Conservation (phyloP, 257 asterid genomes). For the Solanum infundibuliforme region DNA sequence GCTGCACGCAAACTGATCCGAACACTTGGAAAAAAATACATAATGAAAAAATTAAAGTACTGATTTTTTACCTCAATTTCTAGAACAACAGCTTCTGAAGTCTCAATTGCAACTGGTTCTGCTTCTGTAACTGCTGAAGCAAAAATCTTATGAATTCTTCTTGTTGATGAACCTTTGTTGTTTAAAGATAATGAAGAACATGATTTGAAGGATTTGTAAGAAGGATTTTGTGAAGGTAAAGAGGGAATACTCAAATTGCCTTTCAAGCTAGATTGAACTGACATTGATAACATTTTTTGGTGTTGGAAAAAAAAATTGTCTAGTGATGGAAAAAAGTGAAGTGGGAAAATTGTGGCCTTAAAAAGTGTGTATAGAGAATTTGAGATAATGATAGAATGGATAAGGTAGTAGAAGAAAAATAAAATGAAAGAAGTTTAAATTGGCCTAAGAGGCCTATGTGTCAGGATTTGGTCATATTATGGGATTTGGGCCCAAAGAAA, state of each 20-base stretch:
- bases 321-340: background rate
- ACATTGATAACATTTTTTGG: constrained; percentile 29
- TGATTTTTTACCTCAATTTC: constrained; percentile 1
- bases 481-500: background rate
- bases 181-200: constrained; percentile 15
- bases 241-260: constrained; percentile 23
- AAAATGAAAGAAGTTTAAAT: background rate
- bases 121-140: constrained; percentile 37
- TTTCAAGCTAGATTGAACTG: constrained; percentile 28
- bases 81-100: constrained; percentile 10
- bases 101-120: constrained; percentile 17
- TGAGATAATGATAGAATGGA: background rate
- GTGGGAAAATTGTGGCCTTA: constrained; percentile 1
- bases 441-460: background rate
- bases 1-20: background rate
- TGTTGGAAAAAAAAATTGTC: background rate
- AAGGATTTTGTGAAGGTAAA: constrained; percentile 27
- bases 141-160: constrained; percentile 15
- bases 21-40: background rate
- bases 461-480: background rate
- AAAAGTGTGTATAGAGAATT: background rate
- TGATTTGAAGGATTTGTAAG: constrained; percentile 13
- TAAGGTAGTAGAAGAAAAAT: background rate
- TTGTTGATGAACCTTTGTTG: constrained; percentile 8
- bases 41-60: background rate